Percentiles rank a stretch among this genome's conserved stretches.
These are phyloP conservation scores for Tremella yokohamensis DNA, from an alignment of 768 basidiomycete species.

Conservation along the genomic window DNA sequence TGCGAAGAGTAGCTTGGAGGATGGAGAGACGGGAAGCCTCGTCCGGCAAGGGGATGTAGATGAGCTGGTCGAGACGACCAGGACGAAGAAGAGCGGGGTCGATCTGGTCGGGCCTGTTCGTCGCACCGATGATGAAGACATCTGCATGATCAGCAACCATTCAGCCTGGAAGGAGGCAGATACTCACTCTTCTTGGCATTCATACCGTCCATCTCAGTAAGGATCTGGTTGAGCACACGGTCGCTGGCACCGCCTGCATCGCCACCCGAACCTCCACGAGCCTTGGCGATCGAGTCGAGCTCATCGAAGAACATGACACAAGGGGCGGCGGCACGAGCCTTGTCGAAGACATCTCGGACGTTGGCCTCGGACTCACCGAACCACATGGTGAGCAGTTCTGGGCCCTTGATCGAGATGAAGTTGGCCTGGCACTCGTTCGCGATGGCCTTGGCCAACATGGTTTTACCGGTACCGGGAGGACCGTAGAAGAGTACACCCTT, in stretches of 20 bases:
- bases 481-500: constrained; percentile 99
- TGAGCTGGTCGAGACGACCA: constrained; percentile 94
- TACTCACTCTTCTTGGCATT: constrained; percentile 66
- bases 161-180: neutral
- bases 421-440: constrained; percentile 99
- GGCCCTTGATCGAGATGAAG: constrained; percentile 99
- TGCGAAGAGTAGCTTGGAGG: constrained; percentile 84
- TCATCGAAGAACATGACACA: constrained; percentile 99
- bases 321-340: constrained; percentile 96
- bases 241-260: constrained; percentile 96
- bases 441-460: constrained; percentile 94
- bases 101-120: constrained; percentile 86
- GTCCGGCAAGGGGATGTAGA: constrained; percentile 98
- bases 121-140: constrained; percentile 61
- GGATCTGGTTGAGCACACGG: constrained; percentile 76
- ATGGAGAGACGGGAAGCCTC: constrained; percentile 87
- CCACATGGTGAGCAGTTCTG: constrained; percentile 99
- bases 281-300: constrained; percentile 96
- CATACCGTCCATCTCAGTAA: constrained; percentile 87
- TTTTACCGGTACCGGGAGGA: constrained; percentile 99
- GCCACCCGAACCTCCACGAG: constrained; percentile 70
- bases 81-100: constrained; percentile 96
- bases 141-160: constrained; percentile 84
- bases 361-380: constrained; percentile 99
- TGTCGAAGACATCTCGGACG: constrained; percentile 99